A percentile compares a stretch with the other conserved stretches of the same genome.
Evolutionary conservation across 805 yeast species (phyloP).

Genomic region (Starmerella davenportii): DNA sequence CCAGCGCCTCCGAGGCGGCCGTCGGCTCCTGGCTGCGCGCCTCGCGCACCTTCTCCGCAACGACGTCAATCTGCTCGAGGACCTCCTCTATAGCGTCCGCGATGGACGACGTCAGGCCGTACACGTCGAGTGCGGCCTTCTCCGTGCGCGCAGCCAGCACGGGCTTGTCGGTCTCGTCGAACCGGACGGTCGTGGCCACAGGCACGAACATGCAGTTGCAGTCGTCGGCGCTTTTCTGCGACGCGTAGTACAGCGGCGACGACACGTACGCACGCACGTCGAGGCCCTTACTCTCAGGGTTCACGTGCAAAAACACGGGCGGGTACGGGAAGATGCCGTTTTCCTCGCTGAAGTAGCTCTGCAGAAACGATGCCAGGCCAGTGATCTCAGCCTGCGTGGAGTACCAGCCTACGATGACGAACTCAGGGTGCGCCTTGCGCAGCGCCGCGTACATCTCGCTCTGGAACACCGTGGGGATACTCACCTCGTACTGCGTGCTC

Average conservation of each 20-base stretch:
- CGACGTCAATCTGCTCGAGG: conserved; percentile 23
- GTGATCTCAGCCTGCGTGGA: conserved; percentile 40
- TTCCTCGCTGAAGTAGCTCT: conserved; percentile 57
- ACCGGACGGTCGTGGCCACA: conserved; percentile 44
- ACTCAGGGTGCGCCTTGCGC: conserved; percentile 63
- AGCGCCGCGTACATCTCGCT: conserved; percentile 50
- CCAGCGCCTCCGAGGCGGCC: conserved; percentile 26
- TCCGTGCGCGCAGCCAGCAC: conserved; percentile 22
- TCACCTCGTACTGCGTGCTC: conserved; percentile 57
- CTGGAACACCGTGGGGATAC: conserved; percentile 62
- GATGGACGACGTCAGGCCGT: conserved; percentile 23
- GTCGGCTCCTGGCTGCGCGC: conserved; percentile 3
- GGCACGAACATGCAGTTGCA: conserved; percentile 54
- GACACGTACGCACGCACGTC: conserved; percentile 61
- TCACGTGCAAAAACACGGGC: conserved; percentile 61
- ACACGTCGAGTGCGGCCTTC: conserved; percentile 22
- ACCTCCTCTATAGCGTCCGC: conserved; percentile 23
- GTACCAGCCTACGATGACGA: conserved; percentile 73
- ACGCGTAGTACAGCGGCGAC: conserved; percentile 47
- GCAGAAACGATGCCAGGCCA: conserved; percentile 56
- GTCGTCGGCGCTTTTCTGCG: conserved; percentile 18
- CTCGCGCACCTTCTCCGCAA: conserved; percentile 6
- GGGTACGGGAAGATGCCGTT: conserved; percentile 59
- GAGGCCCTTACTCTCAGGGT: conserved; percentile 33
- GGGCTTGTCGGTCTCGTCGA: conserved; percentile 35